Base-by-base conservation (phyloP, 352 stramenopile species). In the Globisporangium parvum region DNA sequence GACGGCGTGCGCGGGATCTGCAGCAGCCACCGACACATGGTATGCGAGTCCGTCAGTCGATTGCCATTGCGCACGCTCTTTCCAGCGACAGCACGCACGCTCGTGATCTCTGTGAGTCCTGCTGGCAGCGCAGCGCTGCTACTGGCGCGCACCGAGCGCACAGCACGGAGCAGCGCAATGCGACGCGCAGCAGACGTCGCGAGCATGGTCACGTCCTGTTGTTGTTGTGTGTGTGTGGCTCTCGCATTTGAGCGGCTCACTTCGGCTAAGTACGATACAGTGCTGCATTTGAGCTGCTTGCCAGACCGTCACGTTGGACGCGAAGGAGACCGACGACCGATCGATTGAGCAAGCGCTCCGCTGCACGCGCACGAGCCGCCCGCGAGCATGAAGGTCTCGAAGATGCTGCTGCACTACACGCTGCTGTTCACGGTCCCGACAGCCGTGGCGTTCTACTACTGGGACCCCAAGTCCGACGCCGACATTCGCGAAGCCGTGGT, bases 321-420 rank as follows among this genome's bases (percentile, higher is more conserved):
- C 26, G 26, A 31, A 31, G 26, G n/a, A n/a, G n/a, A n/a, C n/a
- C n/a, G n/a, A n/a, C n/a, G n/a, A 31, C 26, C 26, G n/a, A n/a
- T n/a, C n/a, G n/a, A 31, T 31, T 6, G 26, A 31, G 26, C 26
- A 31, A 31, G 26, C 26, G 26, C n/a, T n/a, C n/a, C n/a, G n/a
- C 26, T 31, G 26, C 26, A 31, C 26, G 26, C 0, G 26, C 18
- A 31, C 14, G 3, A 21, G 21, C 20, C 15, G 11, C 17, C 20
- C 14, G 47, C 58, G 14, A 64, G 15, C 21, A 87, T 94, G 77
- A 92, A 91, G 67, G 71, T 94, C 57, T 57, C 69, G 53, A 91
- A 90, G 68, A 91, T 94, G 85, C 26, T 94, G 51, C 48, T 93
- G 48, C 80, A 94, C 62, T 94, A 91, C 62, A 65, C 57, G 23